Base-by-base conservation (phyloP, 805 yeast species). In the Pichia occidentalis region DNA sequence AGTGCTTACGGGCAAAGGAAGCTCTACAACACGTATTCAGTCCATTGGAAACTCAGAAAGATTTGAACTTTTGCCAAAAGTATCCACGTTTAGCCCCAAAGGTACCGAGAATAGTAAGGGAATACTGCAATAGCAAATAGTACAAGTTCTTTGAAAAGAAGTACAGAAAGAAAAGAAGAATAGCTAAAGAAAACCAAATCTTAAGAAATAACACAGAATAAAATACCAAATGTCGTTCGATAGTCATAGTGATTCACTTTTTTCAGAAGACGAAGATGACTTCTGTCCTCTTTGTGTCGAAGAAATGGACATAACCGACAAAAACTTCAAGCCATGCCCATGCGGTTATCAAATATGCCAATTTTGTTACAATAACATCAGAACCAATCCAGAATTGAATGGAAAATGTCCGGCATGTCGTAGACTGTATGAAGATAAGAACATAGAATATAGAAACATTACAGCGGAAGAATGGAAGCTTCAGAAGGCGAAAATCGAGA, bases 331-430 rank as follows among this genome's bases (percentile, higher is more conserved):
- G 60, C 99, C 99, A n/a, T 92, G 99, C 68, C 97, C 97, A 1
- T 92, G 99, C 66, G 99, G 99, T 14, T 92, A 92, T 56, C 97
- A 94, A 60, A 85, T 92, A 42, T 92, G 99, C 61, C 97, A 90
- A 69, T 92, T 92, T 58, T 92, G 99, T 61, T 92, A 90, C 70
- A 92, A 92, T 65, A 90, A 88, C 59, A 92, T 92, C 53, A 75
- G 96, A 47, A 92, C 86, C 48, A 90, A 90, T 51, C 97, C 97
- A 2, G 96, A 92, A 58, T 67, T 90, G 46, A 88, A 88, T 57
- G 97, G 97, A 3, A 76, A 86, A 49, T 92, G 99, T 64, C 99
- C 99, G 2, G 97, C 95, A 2, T 92, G 99, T 62, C 83, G 99
- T 56, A 70, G 98, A 44, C 73, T 80, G 17, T 92, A 92, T 59